phyloP scores from a whole-genome alignment of 2,329 filamentous ascomycete genomes.

The Fusarium armeniacum region DNA sequence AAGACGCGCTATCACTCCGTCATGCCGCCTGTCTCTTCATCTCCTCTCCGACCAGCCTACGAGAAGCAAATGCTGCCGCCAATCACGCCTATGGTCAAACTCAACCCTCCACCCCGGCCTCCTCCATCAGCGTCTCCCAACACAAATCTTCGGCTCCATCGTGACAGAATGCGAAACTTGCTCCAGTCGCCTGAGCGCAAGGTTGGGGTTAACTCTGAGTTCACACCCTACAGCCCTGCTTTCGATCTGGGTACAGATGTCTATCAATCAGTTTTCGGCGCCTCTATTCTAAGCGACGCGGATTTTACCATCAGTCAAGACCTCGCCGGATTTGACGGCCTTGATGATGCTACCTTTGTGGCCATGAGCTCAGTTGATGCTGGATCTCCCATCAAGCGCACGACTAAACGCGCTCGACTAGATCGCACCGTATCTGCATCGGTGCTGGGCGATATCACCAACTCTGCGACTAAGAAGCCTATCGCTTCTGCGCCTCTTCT shows the following conservation, averaged over 20 bases:
- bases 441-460: slow-evolving; percentile 72
- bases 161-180: slow-evolving; percentile 84
- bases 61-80: slow-evolving; percentile 78
- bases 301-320: slow-evolving; percentile 75
- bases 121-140: slow-evolving; percentile 90
- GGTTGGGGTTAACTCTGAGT: slow-evolving; percentile 59
- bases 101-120: slow-evolving; percentile 70
- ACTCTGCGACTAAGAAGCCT: slow-evolving; percentile 65
- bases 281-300: slow-evolving; percentile 63
- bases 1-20: slow-evolving; percentile 71
- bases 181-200: slow-evolving; percentile 79
- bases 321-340: slow-evolving; percentile 50
- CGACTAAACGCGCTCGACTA: slow-evolving; percentile 70
- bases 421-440: slow-evolving; percentile 75
- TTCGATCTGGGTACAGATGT: slow-evolving; percentile 72
- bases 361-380: slow-evolving; percentile 64
- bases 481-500: slow-evolving; percentile 65
- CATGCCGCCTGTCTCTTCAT: slow-evolving; percentile 72
- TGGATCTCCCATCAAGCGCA: slow-evolving; percentile 77
- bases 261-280: slow-evolving; percentile 61
- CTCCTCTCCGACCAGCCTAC: slow-evolving; percentile 71
- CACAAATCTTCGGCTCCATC: slow-evolving; percentile 90
- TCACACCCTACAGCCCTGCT: slow-evolving; percentile 74
- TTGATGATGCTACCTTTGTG: slow-evolving; percentile 52
- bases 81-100: slow-evolving; percentile 85